These are phyloP conservation scores for Cladosporium velox DNA, from an alignment of 2,329 filamentous ascomycete species.

Conservation along the genomic window DNA sequence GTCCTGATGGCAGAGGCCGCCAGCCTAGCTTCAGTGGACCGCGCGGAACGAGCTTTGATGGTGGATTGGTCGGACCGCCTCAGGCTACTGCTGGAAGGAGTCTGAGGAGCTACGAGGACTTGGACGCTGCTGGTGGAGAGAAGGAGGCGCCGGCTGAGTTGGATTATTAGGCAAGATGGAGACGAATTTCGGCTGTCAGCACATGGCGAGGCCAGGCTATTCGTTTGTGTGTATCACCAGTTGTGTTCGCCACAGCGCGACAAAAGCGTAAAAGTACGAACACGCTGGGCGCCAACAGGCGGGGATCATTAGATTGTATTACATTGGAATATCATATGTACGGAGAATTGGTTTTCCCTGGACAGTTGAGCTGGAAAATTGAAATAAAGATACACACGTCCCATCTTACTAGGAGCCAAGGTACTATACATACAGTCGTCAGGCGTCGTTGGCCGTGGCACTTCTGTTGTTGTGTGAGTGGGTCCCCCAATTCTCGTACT, in stretches of 20 bases:
- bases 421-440: neutral
- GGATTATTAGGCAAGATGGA: conserved; percentile 68
- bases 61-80: conserved; percentile 72
- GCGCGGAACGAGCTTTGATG: conserved; percentile 17
- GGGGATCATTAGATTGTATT: neutral
- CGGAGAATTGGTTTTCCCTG: neutral
- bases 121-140: conserved; percentile 67
- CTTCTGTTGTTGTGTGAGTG: neutral
- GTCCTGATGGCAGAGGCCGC: conserved; percentile 29
- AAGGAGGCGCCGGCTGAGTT: conserved; percentile 72
- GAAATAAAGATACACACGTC: neutral
- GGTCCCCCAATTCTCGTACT: neutral
- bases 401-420: neutral
- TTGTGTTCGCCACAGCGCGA: neutral
- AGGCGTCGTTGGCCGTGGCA: neutral
- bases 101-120: conserved; percentile 94
- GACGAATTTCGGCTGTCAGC: neutral
- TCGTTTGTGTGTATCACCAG: neutral
- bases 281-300: neutral
- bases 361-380: neutral
- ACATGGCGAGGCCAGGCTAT: neutral
- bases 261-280: neutral
- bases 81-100: conserved; percentile 92
- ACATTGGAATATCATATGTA: neutral
- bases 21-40: conserved; percentile 22